phyloP scores from a whole-genome alignment of 2,329 filamentous ascomycete genomes.

The Lasiodiplodia gonubiensis region DNA sequence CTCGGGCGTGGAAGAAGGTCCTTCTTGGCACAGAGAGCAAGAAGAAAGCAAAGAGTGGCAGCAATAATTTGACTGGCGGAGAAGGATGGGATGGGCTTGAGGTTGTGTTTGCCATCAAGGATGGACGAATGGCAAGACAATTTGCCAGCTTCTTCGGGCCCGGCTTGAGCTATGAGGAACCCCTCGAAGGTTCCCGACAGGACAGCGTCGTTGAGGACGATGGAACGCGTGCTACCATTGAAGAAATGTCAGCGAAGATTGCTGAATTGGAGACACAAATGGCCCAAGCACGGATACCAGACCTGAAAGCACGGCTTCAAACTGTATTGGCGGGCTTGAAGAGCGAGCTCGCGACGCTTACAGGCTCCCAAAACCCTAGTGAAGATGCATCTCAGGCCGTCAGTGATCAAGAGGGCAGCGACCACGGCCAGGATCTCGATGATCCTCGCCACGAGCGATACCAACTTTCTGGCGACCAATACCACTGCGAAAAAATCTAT shows the following conservation, averaged over 20 bases:
- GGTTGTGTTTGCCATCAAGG: conserved; percentile 65
- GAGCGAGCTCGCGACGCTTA: conserved; percentile 37
- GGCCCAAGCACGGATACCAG: conserved; percentile 41
- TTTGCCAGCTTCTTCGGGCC: conserved; percentile 59
- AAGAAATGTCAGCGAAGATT: conserved; percentile 44
- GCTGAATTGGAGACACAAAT: conserved; percentile 44
- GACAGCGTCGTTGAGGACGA: conserved; percentile 43
- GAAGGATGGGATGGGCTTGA: conserved; percentile 56
- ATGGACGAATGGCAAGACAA: conserved; percentile 56
- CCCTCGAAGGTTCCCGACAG: conserved; percentile 49
- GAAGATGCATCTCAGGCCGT: conserved; percentile 18
- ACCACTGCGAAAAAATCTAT: background rate
- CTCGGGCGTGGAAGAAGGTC: conserved; percentile 59
- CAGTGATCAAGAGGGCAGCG: background rate
- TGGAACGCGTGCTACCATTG: conserved; percentile 35
- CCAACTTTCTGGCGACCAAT: background rate
- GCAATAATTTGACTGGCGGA: conserved; percentile 28
- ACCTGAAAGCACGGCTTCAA: conserved; percentile 41
- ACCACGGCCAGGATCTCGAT: background rate
- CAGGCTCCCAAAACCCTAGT: background rate
- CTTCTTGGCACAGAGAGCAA: conserved; percentile 40
- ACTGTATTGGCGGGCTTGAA: conserved; percentile 41
- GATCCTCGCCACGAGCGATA: background rate
- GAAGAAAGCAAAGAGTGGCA: conserved; percentile 32
- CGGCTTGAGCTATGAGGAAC: conserved; percentile 42